These are phyloP conservation scores for Sungouiella blattae DNA, from an alignment of 805 yeast species.

Conservation along the genomic window DNA sequence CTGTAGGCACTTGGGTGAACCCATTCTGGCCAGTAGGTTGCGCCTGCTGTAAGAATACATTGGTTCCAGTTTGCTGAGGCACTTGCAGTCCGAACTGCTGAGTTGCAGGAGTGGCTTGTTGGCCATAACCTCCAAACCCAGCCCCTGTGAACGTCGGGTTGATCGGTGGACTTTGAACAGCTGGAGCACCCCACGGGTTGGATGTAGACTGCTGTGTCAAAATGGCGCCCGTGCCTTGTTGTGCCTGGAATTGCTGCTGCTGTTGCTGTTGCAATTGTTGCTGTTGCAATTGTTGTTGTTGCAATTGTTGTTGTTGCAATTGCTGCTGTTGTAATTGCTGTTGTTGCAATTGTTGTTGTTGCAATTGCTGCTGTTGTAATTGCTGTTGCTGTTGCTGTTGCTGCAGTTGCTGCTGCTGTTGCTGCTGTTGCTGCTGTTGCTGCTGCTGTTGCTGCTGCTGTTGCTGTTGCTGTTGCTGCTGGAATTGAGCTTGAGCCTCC, in stretches of 20 bases:
- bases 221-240: conserved; percentile 24
- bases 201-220: conserved; percentile 36
- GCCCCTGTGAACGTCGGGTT: conserved; percentile 45
- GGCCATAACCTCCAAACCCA: conserved; percentile 56
- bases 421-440: conserved; percentile 4
- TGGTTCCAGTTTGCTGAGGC: too few species aligned
- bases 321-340: conserved; percentile 5
- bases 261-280: conserved; percentile 2
- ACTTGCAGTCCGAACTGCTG: too few species aligned
- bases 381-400: conserved; percentile 2
- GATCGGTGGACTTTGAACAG: too few species aligned
- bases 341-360: conserved; percentile 11
- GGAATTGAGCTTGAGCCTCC: conserved; percentile 1
- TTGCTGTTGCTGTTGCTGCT: conserved; percentile 4
- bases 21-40: too few species aligned
- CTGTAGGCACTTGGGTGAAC: too few species aligned
- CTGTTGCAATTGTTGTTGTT: conserved; percentile 3
- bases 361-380: conserved; percentile 8
- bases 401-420: conserved; percentile 1
- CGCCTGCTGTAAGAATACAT: too few species aligned
- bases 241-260: background rate
- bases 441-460: conserved; percentile 6
- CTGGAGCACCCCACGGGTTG: conserved; percentile 37
- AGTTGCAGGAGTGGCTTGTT: too few species aligned
- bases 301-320: conserved; percentile 9